These are phyloP conservation scores for Alternaria arborescens DNA, from an alignment of 2,329 filamentous ascomycete species.

Conservation along the genomic window DNA sequence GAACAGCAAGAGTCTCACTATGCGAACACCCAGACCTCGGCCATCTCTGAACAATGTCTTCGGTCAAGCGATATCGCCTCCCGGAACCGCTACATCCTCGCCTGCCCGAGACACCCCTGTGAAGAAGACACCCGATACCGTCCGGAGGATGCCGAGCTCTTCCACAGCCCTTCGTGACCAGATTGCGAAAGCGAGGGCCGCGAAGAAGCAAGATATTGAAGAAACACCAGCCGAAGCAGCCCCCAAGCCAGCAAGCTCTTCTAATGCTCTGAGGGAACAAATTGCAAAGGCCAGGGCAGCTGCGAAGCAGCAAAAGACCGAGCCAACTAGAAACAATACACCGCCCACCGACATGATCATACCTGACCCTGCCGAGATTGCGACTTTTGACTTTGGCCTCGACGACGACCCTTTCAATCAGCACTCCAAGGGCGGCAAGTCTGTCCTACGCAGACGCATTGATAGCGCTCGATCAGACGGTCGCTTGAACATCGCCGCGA, in stretches of 20 bases:
- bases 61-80: conserved; percentile 45
- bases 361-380: conserved; percentile 43
- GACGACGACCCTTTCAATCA: conserved; percentile 77
- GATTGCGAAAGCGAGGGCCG: conserved; percentile 91
- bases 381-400: conserved; percentile 66
- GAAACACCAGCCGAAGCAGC: conserved; percentile 23
- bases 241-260: conserved; percentile 69
- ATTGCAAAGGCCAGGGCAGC: conserved; percentile 89
- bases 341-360: conserved; percentile 45
- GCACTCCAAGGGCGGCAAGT: conserved; percentile 66
- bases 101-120: conserved; percentile 25
- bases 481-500: conserved; percentile 84
- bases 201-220: conserved; percentile 57
- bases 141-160: conserved; percentile 67
- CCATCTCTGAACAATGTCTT: conserved; percentile 47
- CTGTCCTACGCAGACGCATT: conserved; percentile 76
- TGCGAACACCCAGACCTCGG: conserved; percentile 45
- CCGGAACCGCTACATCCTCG: conserved; percentile 33
- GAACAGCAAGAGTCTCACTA: conserved; percentile 49
- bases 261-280: conserved; percentile 82
- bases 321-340: conserved; percentile 35
- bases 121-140: conserved; percentile 45
- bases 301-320: conserved; percentile 59
- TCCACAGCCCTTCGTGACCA: conserved; percentile 85
- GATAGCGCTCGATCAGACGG: conserved; percentile 78